Conservation (phyloP, 2,329 filamentous ascomycete species). For the Aquanectria penicillioides region DNA sequence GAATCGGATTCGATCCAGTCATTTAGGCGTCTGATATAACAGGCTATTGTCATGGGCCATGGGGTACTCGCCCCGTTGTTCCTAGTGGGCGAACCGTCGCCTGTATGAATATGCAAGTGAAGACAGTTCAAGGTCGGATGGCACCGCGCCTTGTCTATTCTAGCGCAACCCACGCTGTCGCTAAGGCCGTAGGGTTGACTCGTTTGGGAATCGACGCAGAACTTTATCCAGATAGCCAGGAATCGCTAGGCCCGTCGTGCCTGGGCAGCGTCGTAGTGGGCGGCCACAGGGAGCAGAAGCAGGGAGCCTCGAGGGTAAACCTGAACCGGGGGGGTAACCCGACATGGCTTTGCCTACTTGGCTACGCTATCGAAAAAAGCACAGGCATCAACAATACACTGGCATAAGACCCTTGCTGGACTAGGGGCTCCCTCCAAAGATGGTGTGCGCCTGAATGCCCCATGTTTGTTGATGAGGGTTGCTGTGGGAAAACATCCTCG, state of each 20-base stretch:
- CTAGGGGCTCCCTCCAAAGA: too few relatives aligned
- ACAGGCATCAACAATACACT: not conserved
- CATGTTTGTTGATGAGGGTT: too few relatives aligned
- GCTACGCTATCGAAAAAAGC: not conserved
- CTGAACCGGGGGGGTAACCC: not conserved
- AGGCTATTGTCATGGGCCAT: too few relatives aligned
- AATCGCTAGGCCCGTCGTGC: constrained; percentile 29
- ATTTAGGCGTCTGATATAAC: too few relatives aligned
- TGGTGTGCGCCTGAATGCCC: too few relatives aligned
- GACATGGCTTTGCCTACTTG: not conserved
- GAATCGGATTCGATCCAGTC: too few relatives aligned
- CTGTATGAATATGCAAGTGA: too few relatives aligned
- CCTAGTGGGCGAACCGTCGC: too few relatives aligned
- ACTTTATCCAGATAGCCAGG: constrained; percentile 34
- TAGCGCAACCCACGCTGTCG: constrained; percentile 17
- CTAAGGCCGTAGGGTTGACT: constrained; percentile 17
- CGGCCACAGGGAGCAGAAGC: constrained; percentile 4
- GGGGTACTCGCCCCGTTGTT: too few relatives aligned
- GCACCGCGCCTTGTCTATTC: constrained; percentile 8
- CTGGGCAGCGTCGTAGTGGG: constrained; percentile 16
- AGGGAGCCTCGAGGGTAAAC: constrained; percentile 18
- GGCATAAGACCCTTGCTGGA: too few relatives aligned
- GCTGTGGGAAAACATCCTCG: not conserved
- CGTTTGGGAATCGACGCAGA: constrained; percentile 31
- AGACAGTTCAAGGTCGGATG: not conserved